Evolutionary conservation across 768 basidiomycete genomes (phyloP).

Genomic region (Russula emetica): DNA sequence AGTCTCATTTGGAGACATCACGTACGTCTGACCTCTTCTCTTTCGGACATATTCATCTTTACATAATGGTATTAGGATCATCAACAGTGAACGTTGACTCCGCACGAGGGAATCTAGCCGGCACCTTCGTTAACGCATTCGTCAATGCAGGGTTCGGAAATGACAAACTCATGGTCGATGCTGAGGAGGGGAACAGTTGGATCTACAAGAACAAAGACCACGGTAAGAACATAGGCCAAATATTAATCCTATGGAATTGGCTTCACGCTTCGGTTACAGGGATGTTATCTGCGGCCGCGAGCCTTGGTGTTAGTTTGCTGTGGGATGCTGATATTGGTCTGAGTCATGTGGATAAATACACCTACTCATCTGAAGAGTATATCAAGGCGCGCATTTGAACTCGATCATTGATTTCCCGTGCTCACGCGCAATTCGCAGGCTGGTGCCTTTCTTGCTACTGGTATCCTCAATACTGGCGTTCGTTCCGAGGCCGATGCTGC

Average conservation of each 20-base stretch:
- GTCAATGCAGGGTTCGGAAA: slow-evolving; percentile 99
- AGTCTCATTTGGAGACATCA: slow-evolving; percentile 88
- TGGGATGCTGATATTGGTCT: slow-evolving; percentile 97
- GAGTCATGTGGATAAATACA: slow-evolving; percentile 94
- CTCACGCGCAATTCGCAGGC: slow-evolving; percentile 43
- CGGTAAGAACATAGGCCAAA: slow-evolving; percentile 45
- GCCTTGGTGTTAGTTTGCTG: slow-evolving; percentile 84
- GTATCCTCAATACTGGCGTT: slow-evolving; percentile 84
- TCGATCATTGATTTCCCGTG: background rate
- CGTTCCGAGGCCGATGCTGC: slow-evolving; percentile 92
- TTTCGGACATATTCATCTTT: background rate
- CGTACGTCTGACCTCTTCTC: slow-evolving; percentile 42
- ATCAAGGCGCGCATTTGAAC: slow-evolving; percentile 61
- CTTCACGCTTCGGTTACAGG: slow-evolving; percentile 42
- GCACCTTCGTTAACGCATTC: slow-evolving; percentile 97
- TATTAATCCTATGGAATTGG: background rate
- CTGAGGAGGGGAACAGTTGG: slow-evolving; percentile 95
- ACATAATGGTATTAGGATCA: slow-evolving; percentile 43
- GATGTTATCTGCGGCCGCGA: slow-evolving; percentile 96
- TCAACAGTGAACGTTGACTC: slow-evolving; percentile 82
- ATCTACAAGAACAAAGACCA: slow-evolving; percentile 99
- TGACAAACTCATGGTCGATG: slow-evolving; percentile 96
- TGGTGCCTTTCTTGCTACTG: slow-evolving; percentile 91
- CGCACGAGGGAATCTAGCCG: slow-evolving; percentile 89
- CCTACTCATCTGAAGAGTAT: slow-evolving; percentile 91